Evolutionary conservation across 2,329 filamentous ascomycete genomes (phyloP).

Genomic region (Aspergillus proliferans): DNA sequence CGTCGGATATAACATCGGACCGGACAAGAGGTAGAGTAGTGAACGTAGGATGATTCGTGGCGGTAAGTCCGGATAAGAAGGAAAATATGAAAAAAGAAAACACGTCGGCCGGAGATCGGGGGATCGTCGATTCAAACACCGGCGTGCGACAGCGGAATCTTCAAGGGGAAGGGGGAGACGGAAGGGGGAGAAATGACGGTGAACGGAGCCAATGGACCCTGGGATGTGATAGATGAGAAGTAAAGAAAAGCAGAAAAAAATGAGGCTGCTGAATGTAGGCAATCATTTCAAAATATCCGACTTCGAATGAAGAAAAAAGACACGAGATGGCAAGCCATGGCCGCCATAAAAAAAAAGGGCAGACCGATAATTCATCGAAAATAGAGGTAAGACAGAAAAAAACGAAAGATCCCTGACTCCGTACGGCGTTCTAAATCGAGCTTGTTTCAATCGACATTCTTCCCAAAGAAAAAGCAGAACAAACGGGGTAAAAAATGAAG

Average conservation of each 20-base stretch:
- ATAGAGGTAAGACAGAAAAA: constrained; percentile 4
- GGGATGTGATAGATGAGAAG: background rate
- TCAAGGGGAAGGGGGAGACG: constrained; percentile 2
- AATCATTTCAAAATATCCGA: constrained; percentile 1
- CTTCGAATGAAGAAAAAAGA: background rate
- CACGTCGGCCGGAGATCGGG: background rate
- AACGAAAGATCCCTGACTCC: constrained; percentile 8
- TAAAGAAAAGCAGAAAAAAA: background rate
- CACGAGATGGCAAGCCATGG: constrained; percentile 1
- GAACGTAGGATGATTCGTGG: background rate
- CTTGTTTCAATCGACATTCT: constrained; percentile 3
- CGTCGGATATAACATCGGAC: constrained; percentile 2
- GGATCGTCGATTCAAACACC: background rate
- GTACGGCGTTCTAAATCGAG: constrained; percentile 10
- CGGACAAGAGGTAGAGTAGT: constrained; percentile 11
- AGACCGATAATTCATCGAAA: background rate
- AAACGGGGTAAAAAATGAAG: background rate
- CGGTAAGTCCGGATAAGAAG: constrained; percentile 2
- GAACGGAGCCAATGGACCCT: constrained; percentile 4
- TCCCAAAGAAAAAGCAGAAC: constrained; percentile 9
- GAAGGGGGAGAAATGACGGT: constrained; percentile 10
- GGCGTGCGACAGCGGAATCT: background rate
- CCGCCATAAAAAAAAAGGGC: constrained; percentile 1
- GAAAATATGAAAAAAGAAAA: background rate
- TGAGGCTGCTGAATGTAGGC: background rate